Percentiles rank a stretch among this genome's conserved stretches.
Conservation (phyloP, 352 stramenopile species). For the Lagenidium giganteum region DNA sequence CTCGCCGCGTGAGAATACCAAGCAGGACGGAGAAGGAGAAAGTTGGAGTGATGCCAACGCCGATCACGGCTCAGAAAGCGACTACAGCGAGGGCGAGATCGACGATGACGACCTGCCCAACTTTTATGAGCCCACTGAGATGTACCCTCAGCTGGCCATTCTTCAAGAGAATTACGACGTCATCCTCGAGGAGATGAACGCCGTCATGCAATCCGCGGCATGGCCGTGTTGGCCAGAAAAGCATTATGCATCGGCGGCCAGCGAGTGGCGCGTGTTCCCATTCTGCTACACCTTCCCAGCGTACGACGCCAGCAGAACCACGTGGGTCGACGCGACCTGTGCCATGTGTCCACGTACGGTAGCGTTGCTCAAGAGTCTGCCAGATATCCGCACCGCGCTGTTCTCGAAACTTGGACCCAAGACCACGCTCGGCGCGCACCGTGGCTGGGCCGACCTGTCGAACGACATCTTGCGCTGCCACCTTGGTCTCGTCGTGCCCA, state of each 20-base stretch:
- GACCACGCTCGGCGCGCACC: conserved; percentile 65
- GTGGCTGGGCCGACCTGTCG: conserved; percentile 85
- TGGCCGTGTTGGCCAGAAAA: conserved; percentile 87
- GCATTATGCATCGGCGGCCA: conserved; percentile 67
- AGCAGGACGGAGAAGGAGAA: conserved; percentile 4
- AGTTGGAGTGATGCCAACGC: conserved; percentile 24
- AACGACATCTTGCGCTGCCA: conserved; percentile 88
- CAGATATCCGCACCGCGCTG: conserved; percentile 76
- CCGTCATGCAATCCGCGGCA: conserved; percentile 40
- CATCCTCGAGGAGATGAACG: conserved; percentile 76
- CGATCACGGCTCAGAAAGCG: conserved; percentile 7
- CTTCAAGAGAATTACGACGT: conserved; percentile 63
- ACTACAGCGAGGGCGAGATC: conserved; percentile 49
- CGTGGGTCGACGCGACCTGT: conserved; percentile 76
- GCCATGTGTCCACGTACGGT: conserved; percentile 76
- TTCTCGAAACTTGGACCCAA: conserved; percentile 86
- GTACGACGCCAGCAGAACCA: conserved; percentile 76
- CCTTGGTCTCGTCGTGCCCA: conserved; percentile 63
- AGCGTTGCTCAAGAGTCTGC: conserved; percentile 54
- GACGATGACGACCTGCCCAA: conserved; percentile 65
- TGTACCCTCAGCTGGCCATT: conserved; percentile 75
- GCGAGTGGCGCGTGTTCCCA: conserved; percentile 84
- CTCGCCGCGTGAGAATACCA: conserved; percentile 8
- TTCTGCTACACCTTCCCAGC: conserved; percentile 90
- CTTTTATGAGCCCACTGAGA: conserved; percentile 68